phyloP scores from a whole-genome alignment of 306 rosid genomes.

The Vigna mungo region DNA sequence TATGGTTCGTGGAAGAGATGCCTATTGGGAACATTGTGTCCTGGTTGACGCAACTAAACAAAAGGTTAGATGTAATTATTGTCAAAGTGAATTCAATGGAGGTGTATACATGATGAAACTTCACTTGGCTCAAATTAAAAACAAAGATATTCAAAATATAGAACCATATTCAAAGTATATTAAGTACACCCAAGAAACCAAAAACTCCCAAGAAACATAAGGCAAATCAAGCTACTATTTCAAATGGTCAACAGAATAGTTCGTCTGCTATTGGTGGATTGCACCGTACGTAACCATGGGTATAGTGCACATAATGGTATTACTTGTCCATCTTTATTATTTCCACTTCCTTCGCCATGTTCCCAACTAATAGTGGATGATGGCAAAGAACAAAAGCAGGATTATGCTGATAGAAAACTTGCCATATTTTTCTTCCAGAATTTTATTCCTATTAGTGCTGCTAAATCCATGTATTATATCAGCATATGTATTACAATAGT shows the following conservation, averaged over 20 bases:
- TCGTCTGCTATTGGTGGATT: constrained; percentile 70
- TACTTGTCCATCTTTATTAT: constrained; percentile 59
- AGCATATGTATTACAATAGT: constrained; percentile 51
- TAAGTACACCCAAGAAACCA: constrained; percentile 70
- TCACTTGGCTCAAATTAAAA: constrained; percentile 82
- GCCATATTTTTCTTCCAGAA: constrained; percentile 71
- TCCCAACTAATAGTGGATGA: constrained; percentile 57
- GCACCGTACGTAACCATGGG: constrained; percentile 62
- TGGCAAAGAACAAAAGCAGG: constrained; percentile 58
- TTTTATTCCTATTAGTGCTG: constrained; percentile 67
- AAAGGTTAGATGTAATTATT: constrained; percentile 78
- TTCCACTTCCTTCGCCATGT: constrained; percentile 55
- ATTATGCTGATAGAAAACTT: constrained; percentile 67
- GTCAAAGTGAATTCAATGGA: constrained; percentile 76
- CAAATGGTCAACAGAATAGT: constrained; percentile 62
- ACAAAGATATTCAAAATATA: constrained; percentile 77
- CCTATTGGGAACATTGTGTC: constrained; percentile 79
- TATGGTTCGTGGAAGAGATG: constrained; percentile 85
- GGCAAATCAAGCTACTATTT: constrained; percentile 52
- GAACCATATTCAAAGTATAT: constrained; percentile 63
- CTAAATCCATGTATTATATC: constrained; percentile 69
- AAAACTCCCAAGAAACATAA: constrained; percentile 65
- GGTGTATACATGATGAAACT: constrained; percentile 86
- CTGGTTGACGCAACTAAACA: constrained; percentile 71
- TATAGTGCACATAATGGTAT: constrained; percentile 67